These are phyloP conservation scores for Raphanus hybrid DNA, from an alignment of 441 rosid genomes.

Conservation along the genomic window DNA sequence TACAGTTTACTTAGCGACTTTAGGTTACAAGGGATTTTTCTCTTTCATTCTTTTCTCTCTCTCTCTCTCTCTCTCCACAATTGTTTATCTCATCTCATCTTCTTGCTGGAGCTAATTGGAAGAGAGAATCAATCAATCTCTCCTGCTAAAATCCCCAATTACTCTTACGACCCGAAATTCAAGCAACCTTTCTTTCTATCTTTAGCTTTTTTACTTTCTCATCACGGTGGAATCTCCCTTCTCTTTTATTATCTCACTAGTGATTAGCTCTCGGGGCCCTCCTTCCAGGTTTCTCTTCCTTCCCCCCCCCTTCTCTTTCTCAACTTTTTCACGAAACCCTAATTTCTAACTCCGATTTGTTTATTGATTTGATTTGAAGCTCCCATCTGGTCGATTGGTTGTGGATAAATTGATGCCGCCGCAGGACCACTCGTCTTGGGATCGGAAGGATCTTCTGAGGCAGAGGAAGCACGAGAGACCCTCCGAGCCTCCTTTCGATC, in stretches of 20 bases:
- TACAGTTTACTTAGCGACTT: conserved; percentile 55
- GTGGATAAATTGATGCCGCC: conserved; percentile 80
- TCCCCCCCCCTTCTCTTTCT: neutral
- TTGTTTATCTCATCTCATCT: neutral
- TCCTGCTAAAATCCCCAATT: conserved; percentile 5
- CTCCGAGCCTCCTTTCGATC: conserved; percentile 55
- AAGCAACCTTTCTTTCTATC: conserved; percentile 27
- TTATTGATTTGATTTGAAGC: conserved; percentile 27
- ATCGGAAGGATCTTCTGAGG: conserved; percentile 86
- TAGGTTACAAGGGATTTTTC: conserved; percentile 58
- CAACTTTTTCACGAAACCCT: conserved; percentile 32
- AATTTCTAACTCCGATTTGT: conserved; percentile 23
- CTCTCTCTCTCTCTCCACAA: neutral
- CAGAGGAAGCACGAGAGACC: conserved; percentile 92
- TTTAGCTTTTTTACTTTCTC: conserved; percentile 3
- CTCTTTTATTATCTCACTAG: conserved; percentile 7
- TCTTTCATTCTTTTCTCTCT: neutral
- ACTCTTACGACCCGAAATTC: conserved; percentile 18
- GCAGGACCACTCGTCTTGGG: conserved; percentile 80
- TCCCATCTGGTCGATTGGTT: conserved; percentile 40
- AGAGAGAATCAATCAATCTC: conserved; percentile 27
- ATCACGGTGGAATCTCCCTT: conserved; percentile 35
- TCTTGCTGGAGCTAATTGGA: conserved; percentile 35
- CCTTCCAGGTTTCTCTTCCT: conserved; percentile 23
- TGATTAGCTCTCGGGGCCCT: conserved; percentile 32